Evolutionary conservation across 2,329 filamentous ascomycete species (phyloP), one percentile per base, ranked within the genome.

Genomic region (Fulvia fulva): DNA sequence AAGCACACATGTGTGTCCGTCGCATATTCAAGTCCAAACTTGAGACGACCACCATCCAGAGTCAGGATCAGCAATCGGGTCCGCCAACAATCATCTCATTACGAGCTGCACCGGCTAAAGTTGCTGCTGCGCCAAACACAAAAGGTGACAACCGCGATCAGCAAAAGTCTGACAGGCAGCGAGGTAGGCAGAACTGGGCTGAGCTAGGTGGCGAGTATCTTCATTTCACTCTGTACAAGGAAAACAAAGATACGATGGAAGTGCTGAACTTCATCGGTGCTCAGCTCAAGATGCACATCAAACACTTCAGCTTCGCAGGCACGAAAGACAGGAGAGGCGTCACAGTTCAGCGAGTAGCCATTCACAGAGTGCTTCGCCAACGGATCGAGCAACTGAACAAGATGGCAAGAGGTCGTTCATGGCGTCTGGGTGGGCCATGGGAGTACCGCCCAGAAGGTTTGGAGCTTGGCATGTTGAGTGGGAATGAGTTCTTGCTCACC

Each of bases 171-270:
- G 64, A 57, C 14, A 55, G 53, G 9, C 65, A 70, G 47, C 72
- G 73, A 51, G 75, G 77, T 46, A 82, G 81, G 65, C 67, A 83
- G 34, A 79, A 77, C 53, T 89, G 86, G 86, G 77, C 84, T 54
- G 85, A 88, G 63, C 77, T 87, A 44, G 86, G 81, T n/a, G 90
- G 89, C 19, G 87, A 91, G 51, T 94, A 90, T 72, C 78, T 96
- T 14, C 91, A 96, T 73, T 96, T 96, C 73, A 93, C 90, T 0
- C 80, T 97, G 53, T 95, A 93, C 83, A 97, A 97, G 76, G 92
- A 96, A 76, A 97, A 97, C 76, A 92, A 93, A 71, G 92, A 97
- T 71, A 97, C 92, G 1, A 95, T 96, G 89, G 92, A 97, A 67
- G 87, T 90, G 0, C 81, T 95, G 54, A 87, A 85, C 54, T 90